These are phyloP conservation scores for Dictyostelium citrinum DNA, from an alignment of 78 protist genomes.

Conservation along the genomic window DNA sequence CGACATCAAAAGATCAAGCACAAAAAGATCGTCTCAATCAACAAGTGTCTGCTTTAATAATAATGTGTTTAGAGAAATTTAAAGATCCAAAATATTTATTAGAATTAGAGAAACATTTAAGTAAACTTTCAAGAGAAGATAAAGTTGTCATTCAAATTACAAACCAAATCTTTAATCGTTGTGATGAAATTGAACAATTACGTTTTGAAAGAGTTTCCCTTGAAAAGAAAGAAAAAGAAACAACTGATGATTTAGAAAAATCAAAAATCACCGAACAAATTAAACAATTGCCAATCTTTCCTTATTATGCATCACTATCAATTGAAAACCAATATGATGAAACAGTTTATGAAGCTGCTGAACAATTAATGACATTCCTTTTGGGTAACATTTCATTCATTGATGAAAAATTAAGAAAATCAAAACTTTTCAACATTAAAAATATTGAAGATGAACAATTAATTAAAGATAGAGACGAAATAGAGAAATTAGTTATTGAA, in stretches of 20 bases:
- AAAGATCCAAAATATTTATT: slow-evolving; percentile 53
- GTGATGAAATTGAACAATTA: slow-evolving; percentile 27
- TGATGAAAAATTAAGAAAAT: slow-evolving; percentile 58
- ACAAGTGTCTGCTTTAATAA: slow-evolving; percentile 10
- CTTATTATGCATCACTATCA: slow-evolving; percentile 20
- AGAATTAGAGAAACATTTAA: slow-evolving; percentile 47
- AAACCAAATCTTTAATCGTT: slow-evolving; percentile 44
- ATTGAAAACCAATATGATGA: slow-evolving; percentile 19
- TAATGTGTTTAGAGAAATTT: slow-evolving; percentile 64
- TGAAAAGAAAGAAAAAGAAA: background rate
- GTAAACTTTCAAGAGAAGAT: slow-evolving; percentile 17
- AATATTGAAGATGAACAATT: slow-evolving; percentile 19
- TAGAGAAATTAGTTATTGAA: background rate
- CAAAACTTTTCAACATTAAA: slow-evolving; percentile 26
- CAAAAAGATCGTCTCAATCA: background rate
- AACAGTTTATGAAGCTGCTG: slow-evolving; percentile 4
- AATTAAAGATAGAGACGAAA: background rate
- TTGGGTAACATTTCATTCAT: slow-evolving; percentile 17
- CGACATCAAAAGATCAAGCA: background rate
- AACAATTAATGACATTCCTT: background rate
- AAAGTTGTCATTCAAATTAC: slow-evolving; percentile 16
- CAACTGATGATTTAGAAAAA: background rate
- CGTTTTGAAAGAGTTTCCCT: background rate
- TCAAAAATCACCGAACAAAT: background rate
- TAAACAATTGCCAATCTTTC: slow-evolving; percentile 21